These are phyloP conservation scores for Magnolia kwangsiensis DNA, from an alignment of 164 flowering plant species.

Conservation along the genomic window DNA sequence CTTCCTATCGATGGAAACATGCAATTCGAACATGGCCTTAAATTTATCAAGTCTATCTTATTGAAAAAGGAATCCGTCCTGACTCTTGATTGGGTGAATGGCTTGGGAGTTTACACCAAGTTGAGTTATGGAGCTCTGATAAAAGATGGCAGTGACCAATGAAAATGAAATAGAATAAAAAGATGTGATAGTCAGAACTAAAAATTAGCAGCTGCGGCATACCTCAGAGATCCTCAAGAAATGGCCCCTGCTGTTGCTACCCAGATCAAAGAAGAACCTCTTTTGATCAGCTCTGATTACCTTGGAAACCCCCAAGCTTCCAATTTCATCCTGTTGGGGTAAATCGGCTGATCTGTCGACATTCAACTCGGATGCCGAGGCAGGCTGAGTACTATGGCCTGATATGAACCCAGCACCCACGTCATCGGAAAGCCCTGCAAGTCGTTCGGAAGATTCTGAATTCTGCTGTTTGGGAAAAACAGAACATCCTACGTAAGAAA, in stretches of 20 bases:
- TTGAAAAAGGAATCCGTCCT: too few species aligned
- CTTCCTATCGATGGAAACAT: too few species aligned
- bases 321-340: slow-evolving; percentile 63
- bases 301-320: slow-evolving; percentile 66
- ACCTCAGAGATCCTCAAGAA: slow-evolving; percentile 89
- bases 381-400: slow-evolving; percentile 68
- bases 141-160: too few species aligned
- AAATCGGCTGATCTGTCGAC: slow-evolving; percentile 63
- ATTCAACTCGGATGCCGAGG: slow-evolving; percentile 54
- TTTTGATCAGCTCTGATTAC: slow-evolving; percentile 91
- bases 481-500: not conserved
- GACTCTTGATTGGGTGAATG: too few species aligned
- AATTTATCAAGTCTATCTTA: too few species aligned
- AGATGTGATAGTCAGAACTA: not conserved
- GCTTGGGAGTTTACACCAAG: too few species aligned
- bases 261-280: slow-evolving; percentile 94
- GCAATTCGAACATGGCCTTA: too few species aligned
- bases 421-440: slow-evolving; percentile 89
- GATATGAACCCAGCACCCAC: slow-evolving; percentile 97
- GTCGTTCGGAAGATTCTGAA: slow-evolving; percentile 71
- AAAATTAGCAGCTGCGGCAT: not conserved
- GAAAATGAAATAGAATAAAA: too few species aligned
- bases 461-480: slow-evolving; percentile 43
- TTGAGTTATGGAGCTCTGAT: too few species aligned
- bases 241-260: slow-evolving; percentile 91